phyloP scores from a whole-genome alignment of 108 stramenopile genomes.

The Hondaea fermentalgiana region DNA sequence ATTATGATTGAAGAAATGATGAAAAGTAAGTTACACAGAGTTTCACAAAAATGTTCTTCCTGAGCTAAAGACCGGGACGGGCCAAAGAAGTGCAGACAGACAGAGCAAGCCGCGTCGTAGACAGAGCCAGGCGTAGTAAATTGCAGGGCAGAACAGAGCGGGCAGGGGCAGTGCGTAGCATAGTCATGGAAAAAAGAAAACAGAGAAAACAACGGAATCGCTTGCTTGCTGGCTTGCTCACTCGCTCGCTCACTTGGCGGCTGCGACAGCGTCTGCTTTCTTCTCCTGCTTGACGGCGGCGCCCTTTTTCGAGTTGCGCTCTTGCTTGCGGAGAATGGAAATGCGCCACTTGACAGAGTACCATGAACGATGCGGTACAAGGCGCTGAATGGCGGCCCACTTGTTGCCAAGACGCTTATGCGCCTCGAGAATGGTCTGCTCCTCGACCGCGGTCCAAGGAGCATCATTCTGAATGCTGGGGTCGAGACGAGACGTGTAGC shows the following conservation, averaged over 20 bases:
- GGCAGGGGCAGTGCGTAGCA: background rate
- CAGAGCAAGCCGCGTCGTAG: no score
- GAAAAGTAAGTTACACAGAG: background rate
- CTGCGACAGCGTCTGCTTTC: background rate
- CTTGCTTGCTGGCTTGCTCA: no score
- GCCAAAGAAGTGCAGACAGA: no score
- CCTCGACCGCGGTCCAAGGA: background rate
- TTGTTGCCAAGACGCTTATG: background rate
- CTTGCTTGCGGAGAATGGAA: background rate
- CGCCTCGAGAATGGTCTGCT: constrained; percentile 12
- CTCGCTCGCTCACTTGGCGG: background rate
- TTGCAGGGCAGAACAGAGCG: background rate
- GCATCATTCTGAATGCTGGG: background rate
- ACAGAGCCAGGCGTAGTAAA: no score
- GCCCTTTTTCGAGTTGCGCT: background rate
- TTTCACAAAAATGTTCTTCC: background rate
- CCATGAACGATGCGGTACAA: background rate
- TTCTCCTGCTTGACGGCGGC: background rate
- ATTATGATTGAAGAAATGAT: background rate
- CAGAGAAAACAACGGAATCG: background rate
- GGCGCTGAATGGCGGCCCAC: constrained; percentile 2
- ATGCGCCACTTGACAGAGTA: constrained; percentile 12
- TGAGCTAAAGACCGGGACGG: no score
- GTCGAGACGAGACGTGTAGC: constrained; percentile 9
- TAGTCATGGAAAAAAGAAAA: background rate